These are phyloP conservation scores for Umbelopsis ramanniana DNA, from an alignment of 192 early-diverging fungal species.

Conservation along the genomic window DNA sequence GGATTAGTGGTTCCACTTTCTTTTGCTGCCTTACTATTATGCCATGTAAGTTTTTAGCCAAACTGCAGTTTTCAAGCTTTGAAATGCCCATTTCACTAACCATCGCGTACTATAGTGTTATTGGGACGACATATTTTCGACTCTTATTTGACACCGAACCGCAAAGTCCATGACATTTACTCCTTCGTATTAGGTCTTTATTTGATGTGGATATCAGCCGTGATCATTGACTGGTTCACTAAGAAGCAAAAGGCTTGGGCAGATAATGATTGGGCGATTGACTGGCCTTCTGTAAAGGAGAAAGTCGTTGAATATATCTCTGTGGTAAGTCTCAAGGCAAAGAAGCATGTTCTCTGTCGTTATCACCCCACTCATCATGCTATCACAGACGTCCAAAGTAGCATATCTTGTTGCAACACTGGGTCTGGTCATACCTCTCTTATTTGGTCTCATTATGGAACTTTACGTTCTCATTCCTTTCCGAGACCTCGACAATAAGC, in stretches of 20 bases:
- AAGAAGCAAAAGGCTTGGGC: conserved; percentile 22
- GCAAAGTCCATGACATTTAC: conserved; percentile 78
- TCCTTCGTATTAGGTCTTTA: conserved; percentile 73
- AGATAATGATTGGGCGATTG: conserved; percentile 9
- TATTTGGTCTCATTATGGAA: conserved; percentile 71
- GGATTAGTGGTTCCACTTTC: conserved; percentile 55
- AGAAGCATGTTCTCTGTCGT: too few relatives aligned
- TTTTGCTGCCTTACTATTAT: conserved; percentile 50
- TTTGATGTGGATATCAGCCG: conserved; percentile 45
- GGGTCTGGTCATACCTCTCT: conserved; percentile 66
- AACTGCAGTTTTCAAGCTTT: neutral
- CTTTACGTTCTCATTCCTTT: conserved; percentile 73
- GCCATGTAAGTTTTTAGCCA: conserved; percentile 40
- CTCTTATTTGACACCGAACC: conserved; percentile 45
- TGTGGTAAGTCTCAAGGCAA: neutral
- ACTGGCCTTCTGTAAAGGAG: neutral
- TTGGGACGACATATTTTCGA: conserved; percentile 58
- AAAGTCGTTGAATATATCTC: neutral
- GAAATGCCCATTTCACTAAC: neutral
- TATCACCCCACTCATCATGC: too few relatives aligned
- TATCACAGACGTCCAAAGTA: conserved; percentile 38
- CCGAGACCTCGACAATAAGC: conserved; percentile 13
- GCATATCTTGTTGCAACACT: conserved; percentile 54
- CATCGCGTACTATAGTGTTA: conserved; percentile 47
- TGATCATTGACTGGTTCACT: conserved; percentile 40